A percentile compares a stretch with the other conserved stretches of the same genome.
These are phyloP conservation scores for Cladosporium phlei DNA, from an alignment of 2,329 filamentous ascomycete genomes.

Conservation along the genomic window DNA sequence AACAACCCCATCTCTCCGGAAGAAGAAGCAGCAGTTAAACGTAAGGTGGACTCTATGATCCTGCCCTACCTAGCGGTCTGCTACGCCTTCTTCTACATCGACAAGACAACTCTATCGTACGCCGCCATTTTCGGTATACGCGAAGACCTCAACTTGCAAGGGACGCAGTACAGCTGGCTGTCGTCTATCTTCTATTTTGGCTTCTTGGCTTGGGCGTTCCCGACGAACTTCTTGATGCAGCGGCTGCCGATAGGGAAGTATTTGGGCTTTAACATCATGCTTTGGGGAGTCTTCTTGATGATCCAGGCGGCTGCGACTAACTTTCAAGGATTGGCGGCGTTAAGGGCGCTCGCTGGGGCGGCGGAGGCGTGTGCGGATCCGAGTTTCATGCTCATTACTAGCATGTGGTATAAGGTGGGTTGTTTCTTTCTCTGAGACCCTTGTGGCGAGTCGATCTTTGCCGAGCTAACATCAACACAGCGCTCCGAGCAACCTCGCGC, in stretches of 20 bases:
- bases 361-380: constrained; percentile 56
- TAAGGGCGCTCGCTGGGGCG: constrained; percentile 54
- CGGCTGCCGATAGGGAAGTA: constrained; percentile 48
- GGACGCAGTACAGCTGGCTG: constrained; percentile 55
- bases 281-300: constrained; percentile 47
- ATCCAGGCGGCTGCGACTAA: constrained; percentile 35
- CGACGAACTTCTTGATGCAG: constrained; percentile 52
- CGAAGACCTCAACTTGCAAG: constrained; percentile 54
- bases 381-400: constrained; percentile 59
- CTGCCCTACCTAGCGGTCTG: constrained; percentile 43
- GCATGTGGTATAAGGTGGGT: constrained; percentile 50
- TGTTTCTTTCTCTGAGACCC: background rate
- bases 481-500: constrained; percentile 57
- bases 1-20: constrained; percentile 45
- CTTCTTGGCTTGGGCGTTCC: constrained; percentile 51
- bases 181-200: constrained; percentile 54
- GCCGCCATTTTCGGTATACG: constrained; percentile 62
- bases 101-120: constrained; percentile 56
- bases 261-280: constrained; percentile 53
- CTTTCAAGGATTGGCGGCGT: constrained; percentile 51
- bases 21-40: constrained; percentile 45
- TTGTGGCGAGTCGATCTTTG: background rate
- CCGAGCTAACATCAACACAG: constrained; percentile 59
- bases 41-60: constrained; percentile 58
- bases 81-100: constrained; percentile 36